Conservation (phyloP, 257 asterid genomes). For the Solanum pinnatisectum region DNA sequence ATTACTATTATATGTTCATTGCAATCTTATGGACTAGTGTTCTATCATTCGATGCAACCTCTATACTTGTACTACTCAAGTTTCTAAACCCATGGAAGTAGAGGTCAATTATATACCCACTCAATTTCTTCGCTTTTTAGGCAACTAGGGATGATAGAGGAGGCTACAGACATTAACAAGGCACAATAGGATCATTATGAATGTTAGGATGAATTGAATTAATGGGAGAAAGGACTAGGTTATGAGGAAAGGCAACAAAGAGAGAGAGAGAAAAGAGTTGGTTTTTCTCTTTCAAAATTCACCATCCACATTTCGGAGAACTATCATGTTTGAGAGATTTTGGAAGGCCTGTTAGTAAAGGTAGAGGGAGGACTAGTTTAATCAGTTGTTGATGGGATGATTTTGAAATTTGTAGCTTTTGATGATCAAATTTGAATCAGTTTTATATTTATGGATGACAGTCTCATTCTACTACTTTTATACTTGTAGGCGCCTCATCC, state of each 20-base stretch:
- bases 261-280: neutral
- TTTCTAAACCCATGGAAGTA: neutral
- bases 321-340: neutral
- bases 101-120: neutral
- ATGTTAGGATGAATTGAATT: neutral
- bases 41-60: neutral
- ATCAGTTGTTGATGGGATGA: neutral
- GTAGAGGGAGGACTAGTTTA: neutral
- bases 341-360: neutral
- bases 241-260: neutral
- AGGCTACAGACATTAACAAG: neutral
- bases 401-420: neutral
- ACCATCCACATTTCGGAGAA: neutral
- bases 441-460: neutral
- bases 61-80: neutral
- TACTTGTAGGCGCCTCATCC: constrained; percentile 78
- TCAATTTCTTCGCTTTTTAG: neutral
- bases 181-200: neutral
- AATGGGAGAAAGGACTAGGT: neutral
- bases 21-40: neutral
- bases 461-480: neutral
- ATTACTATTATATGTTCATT: neutral
- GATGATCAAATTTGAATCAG: neutral
- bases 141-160: neutral
- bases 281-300: neutral